Evolutionary conservation across 164 flowering plant genomes (phyloP).

Genomic region (Magnolia sinica): DNA sequence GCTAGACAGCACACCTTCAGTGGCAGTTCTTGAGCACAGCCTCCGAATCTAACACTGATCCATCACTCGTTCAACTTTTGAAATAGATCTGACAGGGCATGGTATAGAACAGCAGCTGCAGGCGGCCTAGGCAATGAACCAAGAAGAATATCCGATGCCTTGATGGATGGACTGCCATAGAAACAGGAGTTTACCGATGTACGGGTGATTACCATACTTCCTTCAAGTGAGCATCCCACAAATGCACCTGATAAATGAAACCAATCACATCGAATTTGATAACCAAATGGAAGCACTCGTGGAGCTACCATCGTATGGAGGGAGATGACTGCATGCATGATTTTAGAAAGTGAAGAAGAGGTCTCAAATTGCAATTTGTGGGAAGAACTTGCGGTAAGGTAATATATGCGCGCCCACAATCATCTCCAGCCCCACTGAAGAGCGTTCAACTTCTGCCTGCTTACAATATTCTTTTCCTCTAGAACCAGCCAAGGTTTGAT

Average conservation of each 20-base stretch:
- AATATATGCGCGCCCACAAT: no score
- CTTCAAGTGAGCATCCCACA: slow-evolving; percentile 92
- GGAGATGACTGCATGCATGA: neutral
- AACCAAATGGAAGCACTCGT: neutral
- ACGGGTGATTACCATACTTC: slow-evolving; percentile 78
- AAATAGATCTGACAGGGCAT: slow-evolving; percentile 59
- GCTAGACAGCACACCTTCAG: neutral
- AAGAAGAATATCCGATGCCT: slow-evolving; percentile 75
- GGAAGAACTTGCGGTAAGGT: no score
- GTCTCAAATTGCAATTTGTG: neutral
- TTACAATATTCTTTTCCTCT: no score
- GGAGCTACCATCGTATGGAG: neutral
- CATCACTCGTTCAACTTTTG: slow-evolving; percentile 38
- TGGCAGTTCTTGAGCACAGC: neutral
- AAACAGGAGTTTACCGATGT: slow-evolving; percentile 67
- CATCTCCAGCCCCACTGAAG: no score
- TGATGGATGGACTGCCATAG: slow-evolving; percentile 77
- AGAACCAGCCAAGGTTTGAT: no score
- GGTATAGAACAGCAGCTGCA: slow-evolving; percentile 76
- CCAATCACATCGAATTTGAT: neutral
- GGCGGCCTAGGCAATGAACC: slow-evolving; percentile 83
- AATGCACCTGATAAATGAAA: slow-evolving; percentile 64
- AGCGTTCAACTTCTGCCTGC: no score
- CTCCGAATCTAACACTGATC: neutral
- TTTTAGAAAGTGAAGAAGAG: neutral